Evolutionary conservation across 2,329 filamentous ascomycete species (phyloP), one percentile per base, ranked within the genome.

Genomic region (Penicillium sp.): DNA sequence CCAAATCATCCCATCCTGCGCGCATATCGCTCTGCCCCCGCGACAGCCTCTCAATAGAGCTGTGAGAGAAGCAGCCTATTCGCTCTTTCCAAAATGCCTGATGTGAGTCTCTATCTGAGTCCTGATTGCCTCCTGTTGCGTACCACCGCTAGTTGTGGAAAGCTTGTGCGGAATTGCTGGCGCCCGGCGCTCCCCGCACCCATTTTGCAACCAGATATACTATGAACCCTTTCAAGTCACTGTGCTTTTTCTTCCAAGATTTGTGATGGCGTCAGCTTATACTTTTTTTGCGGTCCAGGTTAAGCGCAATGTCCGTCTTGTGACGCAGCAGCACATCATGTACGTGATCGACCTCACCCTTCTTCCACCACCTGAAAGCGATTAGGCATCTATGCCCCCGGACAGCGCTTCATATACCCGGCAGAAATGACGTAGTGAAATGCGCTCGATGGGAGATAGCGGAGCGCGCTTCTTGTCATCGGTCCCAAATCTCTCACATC

Each of bases 321-420:
- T 96, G 61, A 97, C 93, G 44, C 86, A 93, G 76, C 92, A 97
- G 73, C 81, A 84, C 68, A 81, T 90, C 73, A 88, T 90, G 89
- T 95, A 82, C 74, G 86, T 81, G 47, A 38, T 42, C 37, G 47
- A 25, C 47, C 15, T 56, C 55, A 46, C 43, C 52, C 53, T 43
- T 24, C 44, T 35, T 35, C 46, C 28, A 12, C 28, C 3, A 8
- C 48, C 35, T 47, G 43, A 42, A 42, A 29, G 25, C 46, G 32
- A 42, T 32, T 10, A 6, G 25, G 1, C n/a, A 37, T 18, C 7
- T 4, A 18, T 37, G 33, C 7, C 6, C 9, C n/a, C 15, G 32
- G 10, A 9, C 6, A 28, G 6, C 8, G 32, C 32, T 9, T 37
- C 20, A 12, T 15, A 35, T 10, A 35, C 10, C 4, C 12, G 13